Conservation (phyloP, 2,329 filamentous ascomycete species). For the Metarhizium brunneum region DNA sequence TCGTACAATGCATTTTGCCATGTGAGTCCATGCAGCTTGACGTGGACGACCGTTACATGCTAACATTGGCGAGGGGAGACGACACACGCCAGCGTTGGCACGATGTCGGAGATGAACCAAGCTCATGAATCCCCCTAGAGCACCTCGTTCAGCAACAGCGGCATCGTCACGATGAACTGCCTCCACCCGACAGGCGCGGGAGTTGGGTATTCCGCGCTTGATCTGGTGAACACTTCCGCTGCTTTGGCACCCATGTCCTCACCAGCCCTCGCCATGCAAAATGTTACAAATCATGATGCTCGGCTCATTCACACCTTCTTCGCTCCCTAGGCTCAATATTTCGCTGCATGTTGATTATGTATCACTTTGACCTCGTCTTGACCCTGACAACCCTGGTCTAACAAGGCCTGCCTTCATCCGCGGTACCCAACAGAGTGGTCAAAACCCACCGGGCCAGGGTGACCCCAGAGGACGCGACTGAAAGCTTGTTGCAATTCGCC, state of each 20-base stretch:
- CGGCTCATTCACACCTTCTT: neutral
- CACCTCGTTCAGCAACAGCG: neutral
- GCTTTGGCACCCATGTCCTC: neutral
- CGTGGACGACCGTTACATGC: neutral
- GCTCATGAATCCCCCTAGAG: neutral
- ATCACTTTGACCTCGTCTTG: neutral
- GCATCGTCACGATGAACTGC: neutral
- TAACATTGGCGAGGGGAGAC: neutral
- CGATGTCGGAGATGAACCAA: neutral
- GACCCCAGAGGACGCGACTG: neutral
- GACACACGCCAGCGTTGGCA: neutral
- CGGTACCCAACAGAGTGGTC: constrained; percentile 4
- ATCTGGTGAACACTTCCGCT: neutral
- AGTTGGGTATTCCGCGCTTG: neutral
- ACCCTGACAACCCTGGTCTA: neutral
- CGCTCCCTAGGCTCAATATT: neutral
- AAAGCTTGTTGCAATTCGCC: neutral
- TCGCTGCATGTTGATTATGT: neutral
- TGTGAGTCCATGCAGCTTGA: neutral
- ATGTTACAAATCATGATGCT: neutral
- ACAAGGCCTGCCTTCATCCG: neutral
- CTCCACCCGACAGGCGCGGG: neutral
- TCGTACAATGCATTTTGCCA: neutral
- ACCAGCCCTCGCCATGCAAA: neutral
- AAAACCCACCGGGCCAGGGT: neutral